Evolutionary conservation across 805 yeast genomes (phyloP).

Genomic region (Ogataea corticis): DNA sequence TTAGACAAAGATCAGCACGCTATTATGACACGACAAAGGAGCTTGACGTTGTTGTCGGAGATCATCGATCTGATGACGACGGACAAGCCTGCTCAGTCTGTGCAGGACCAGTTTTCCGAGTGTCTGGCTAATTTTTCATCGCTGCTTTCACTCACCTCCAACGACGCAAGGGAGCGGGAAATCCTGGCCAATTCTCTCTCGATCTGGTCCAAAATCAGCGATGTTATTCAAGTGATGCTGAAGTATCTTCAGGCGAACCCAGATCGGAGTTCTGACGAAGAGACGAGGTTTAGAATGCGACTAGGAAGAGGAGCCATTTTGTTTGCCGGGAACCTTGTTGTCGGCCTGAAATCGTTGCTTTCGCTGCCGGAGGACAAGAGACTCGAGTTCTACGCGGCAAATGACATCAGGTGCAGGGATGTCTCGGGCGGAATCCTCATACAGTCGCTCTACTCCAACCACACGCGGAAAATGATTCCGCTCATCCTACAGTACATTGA

Average conservation of each 20-base stretch:
- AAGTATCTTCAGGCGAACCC: not conserved
- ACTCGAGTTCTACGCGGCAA: constrained; percentile 11
- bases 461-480: constrained; percentile 15
- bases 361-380: constrained; percentile 9
- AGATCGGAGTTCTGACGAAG: constrained; percentile 1
- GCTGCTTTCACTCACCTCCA: constrained; percentile 16
- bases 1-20: not conserved
- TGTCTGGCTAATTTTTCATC: constrained; percentile 15
- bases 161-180: constrained; percentile 15
- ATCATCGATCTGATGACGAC: constrained; percentile 10
- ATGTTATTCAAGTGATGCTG: constrained; percentile 10
- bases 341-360: constrained; percentile 18
- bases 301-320: constrained; percentile 25
- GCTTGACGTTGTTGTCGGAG: constrained; percentile 21
- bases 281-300: constrained; percentile 14
- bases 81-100: not conserved
- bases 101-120: constrained; percentile 10
- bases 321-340: constrained; percentile 25
- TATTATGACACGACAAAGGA: constrained; percentile 18
- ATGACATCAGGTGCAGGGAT: constrained; percentile 14
- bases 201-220: constrained; percentile 23
- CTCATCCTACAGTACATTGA: constrained; percentile 11
- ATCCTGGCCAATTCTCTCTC: constrained; percentile 22
- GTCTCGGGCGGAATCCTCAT: constrained; percentile 13
- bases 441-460: constrained; percentile 16